Base-by-base conservation (phyloP, 305 asterid species). In the Salvia sclarea region DNA sequence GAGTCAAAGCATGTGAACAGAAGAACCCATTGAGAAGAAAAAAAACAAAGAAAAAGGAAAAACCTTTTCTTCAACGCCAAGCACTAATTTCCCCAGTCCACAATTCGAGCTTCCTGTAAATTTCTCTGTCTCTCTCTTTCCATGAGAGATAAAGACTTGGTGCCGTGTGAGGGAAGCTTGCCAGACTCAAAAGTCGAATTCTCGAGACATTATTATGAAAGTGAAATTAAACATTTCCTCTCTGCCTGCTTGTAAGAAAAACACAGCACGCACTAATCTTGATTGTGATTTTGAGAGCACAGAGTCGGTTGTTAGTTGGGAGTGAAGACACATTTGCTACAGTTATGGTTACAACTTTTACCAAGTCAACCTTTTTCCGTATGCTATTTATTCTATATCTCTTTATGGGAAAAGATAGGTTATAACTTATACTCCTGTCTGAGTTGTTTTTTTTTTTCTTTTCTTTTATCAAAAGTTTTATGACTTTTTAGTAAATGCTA, bases 121-220 rank as follows among this genome's bases (percentile, higher is more conserved):
- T n/a, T n/a, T n/a, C n/a, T n/a, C n/a, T n/a, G n/a, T n/a, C n/a
- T n/a, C n/a, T n/a, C n/a, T n/a, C n/a, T n/a, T n/a, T n/a, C n/a
- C n/a, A n/a, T n/a, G n/a, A n/a, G n/a, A n/a, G n/a, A n/a, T n/a
- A n/a, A n/a, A n/a, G n/a, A n/a, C 73, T 72, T 41, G 20, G 31
- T 75, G 76, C 78, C 90, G 90, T 81, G 86, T 81, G 60, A 5
- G 62, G 64, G 74, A 83, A 72, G 84, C 21, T 66, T 72, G 79
- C 64, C 71, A 61, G 57, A 44, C 70, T 61, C 68, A 75, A 74
- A 80, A 77, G 86, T 75, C 73, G 64, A 75, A 68, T 37, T 59
- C 49, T 30, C 17, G 76, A 61, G 78, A 68, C 85, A 40, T 77
- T 21, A 64, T n/a, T n/a, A n/a, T n/a, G n/a, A n/a, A n/a, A n/a